Conservation (phyloP, 306 rosid genomes). For the Canavalia ensiformis region DNA sequence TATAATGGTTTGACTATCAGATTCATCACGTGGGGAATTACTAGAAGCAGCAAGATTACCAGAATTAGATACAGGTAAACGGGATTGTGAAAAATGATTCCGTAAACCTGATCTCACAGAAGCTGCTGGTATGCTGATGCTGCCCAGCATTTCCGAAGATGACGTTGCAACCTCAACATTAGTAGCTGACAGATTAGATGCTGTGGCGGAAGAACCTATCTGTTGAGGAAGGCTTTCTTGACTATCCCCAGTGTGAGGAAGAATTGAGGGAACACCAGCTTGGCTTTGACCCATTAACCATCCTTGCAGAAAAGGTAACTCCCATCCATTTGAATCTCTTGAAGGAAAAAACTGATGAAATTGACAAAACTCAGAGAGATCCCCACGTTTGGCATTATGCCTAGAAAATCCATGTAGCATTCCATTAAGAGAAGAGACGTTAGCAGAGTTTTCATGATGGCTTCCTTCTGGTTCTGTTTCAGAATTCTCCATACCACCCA, state of each 20-base stretch:
- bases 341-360: slow-evolving; percentile 48
- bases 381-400: slow-evolving; percentile 44
- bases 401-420: slow-evolving; percentile 49
- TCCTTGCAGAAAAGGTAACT: slow-evolving; percentile 56
- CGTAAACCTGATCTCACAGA: slow-evolving; percentile 71
- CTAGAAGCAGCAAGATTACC: slow-evolving; percentile 60
- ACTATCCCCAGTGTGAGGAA: slow-evolving; percentile 40
- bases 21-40: slow-evolving; percentile 58
- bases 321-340: slow-evolving; percentile 54
- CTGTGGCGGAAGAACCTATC: slow-evolving; percentile 39
- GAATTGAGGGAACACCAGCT: slow-evolving; percentile 47
- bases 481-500: slow-evolving; percentile 45
- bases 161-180: slow-evolving; percentile 47
- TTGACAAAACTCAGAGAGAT: slow-evolving; percentile 55
- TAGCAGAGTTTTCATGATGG: slow-evolving; percentile 54
- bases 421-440: slow-evolving; percentile 50
- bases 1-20: slow-evolving; percentile 74
- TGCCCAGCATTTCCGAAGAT: slow-evolving; percentile 64
- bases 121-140: slow-evolving; percentile 68
- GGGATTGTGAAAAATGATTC: slow-evolving; percentile 68
- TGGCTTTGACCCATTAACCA: slow-evolving; percentile 65
- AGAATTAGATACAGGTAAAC: slow-evolving; percentile 62
- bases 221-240: slow-evolving; percentile 52
- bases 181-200: slow-evolving; percentile 41
- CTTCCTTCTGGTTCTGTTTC: slow-evolving; percentile 50